Evolutionary conservation across 306 rosid genomes (phyloP).

Genomic region (Elaeagnus macrophylla): DNA sequence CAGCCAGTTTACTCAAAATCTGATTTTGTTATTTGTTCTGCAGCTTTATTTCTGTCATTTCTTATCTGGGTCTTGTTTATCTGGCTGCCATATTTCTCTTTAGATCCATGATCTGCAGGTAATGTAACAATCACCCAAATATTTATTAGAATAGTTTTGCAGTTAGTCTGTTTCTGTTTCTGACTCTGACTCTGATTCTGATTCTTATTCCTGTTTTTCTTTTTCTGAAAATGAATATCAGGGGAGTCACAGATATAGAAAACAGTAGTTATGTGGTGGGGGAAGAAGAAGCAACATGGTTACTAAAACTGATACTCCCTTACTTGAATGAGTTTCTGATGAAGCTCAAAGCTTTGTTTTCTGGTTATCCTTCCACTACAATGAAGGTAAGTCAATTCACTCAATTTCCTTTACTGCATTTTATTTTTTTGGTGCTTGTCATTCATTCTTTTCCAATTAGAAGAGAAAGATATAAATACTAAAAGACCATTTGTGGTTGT

Average conservation of each 20-base stretch:
- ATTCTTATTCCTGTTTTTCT: slow-evolving; percentile 2
- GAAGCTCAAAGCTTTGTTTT: slow-evolving; percentile 69
- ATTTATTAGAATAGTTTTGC: not conserved
- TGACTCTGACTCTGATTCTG: not conserved
- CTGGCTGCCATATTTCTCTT: slow-evolving; percentile 70
- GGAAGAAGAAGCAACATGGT: slow-evolving; percentile 80
- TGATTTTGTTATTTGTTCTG: slow-evolving; percentile 10
- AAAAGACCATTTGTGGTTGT: slow-evolving; percentile 6
- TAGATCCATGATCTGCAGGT: slow-evolving; percentile 70
- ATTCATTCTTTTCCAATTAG: not conserved
- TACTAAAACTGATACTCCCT: slow-evolving; percentile 59
- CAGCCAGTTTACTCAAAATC: slow-evolving; percentile 13
- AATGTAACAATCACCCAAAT: slow-evolving; percentile 7
- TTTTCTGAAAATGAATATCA: slow-evolving; percentile 15
- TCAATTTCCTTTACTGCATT: not conserved
- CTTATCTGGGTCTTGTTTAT: slow-evolving; percentile 66
- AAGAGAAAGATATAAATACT: too few species aligned
- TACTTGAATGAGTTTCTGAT: slow-evolving; percentile 59
- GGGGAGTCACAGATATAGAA: slow-evolving; percentile 42
- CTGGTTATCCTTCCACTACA: slow-evolving; percentile 86
- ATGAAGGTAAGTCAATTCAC: slow-evolving; percentile 47
- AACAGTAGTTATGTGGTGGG: slow-evolving; percentile 47
- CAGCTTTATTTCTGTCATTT: slow-evolving; percentile 74
- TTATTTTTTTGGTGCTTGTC: not conserved
- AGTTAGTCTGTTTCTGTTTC: not conserved